Percentiles rank a stretch among this genome's conserved stretches.
Conservation (phyloP, 2,329 filamentous ascomycete genomes). For the Reticulascus tulasneorum region DNA sequence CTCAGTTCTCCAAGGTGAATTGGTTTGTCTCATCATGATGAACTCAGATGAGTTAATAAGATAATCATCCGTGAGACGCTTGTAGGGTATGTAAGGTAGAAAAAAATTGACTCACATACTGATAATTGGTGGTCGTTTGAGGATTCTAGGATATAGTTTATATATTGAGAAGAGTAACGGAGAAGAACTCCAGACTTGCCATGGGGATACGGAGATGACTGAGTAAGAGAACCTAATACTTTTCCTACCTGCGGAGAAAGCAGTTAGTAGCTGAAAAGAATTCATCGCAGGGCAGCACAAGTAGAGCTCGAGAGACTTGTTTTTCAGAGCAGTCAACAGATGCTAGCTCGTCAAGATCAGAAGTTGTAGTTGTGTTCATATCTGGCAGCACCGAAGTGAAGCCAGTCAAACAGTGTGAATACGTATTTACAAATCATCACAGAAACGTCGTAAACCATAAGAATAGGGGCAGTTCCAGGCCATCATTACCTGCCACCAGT, state of each 20-base stretch:
- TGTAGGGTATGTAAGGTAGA: slow-evolving; percentile 1
- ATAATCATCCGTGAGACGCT: slow-evolving; percentile 43
- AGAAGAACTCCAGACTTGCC: no score
- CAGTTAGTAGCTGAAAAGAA: not conserved
- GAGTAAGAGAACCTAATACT: slow-evolving; percentile 10
- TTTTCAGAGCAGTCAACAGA: not conserved
- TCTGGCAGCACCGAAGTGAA: slow-evolving; percentile 34
- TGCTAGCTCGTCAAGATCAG: slow-evolving; percentile 47
- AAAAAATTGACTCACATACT: not conserved
- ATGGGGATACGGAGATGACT: not conserved
- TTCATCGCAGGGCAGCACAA: not conserved
- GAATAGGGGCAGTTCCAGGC: slow-evolving; percentile 3
- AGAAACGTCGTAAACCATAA: slow-evolving; percentile 13
- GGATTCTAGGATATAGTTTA: no score
- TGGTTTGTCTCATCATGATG: slow-evolving; percentile 48
- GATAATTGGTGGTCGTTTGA: not conserved
- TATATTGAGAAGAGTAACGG: no score
- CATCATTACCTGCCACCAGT: slow-evolving; percentile 22
- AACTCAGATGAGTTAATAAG: slow-evolving; percentile 50
- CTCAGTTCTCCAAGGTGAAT: slow-evolving; percentile 65
- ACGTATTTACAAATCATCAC: slow-evolving; percentile 48
- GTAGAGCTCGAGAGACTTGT: not conserved
- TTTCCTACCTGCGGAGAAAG: slow-evolving; percentile 3
- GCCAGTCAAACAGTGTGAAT: slow-evolving; percentile 60
- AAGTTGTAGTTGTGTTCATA: slow-evolving; percentile 52